Percentiles rank a stretch among this genome's conserved stretches.
These are phyloP conservation scores for Aspergillus sparsus DNA, from an alignment of 495 filamentous ascomycete genomes.

Conservation along the genomic window DNA sequence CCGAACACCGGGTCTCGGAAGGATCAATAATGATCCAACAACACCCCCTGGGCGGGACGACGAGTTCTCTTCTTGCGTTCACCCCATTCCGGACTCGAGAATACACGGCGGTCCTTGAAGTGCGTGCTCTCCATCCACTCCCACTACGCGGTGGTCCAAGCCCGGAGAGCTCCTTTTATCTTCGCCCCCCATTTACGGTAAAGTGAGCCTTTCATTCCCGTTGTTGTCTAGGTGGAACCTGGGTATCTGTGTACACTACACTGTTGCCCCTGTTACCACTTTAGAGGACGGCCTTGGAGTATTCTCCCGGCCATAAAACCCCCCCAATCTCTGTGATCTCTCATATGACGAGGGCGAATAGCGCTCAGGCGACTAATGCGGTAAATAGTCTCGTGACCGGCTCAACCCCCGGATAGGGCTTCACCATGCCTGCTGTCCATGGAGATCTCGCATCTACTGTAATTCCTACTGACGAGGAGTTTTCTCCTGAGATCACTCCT, in stretches of 20 bases:
- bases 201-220: not conserved
- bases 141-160: conserved; percentile 8
- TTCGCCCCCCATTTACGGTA: conserved; percentile 6
- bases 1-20: too few species aligned
- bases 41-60: conserved; percentile 6
- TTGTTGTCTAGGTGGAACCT: not conserved
- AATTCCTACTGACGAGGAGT: conserved; percentile 51
- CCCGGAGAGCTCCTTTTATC: not conserved
- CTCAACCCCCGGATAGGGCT: conserved; percentile 27
- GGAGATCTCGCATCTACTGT: conserved; percentile 65
- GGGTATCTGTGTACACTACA: not conserved
- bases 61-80: conserved; percentile 16
- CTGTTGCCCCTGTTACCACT: too few species aligned
- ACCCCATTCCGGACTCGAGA: conserved; percentile 33
- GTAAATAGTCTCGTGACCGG: conserved; percentile 45
- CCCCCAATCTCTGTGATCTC: not conserved
- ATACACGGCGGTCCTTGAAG: conserved; percentile 55
- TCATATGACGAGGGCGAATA: conserved; percentile 12
- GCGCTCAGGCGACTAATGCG: conserved; percentile 35
- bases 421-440: conserved; percentile 80
- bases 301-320: not conserved
- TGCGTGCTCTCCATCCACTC: conserved; percentile 22
- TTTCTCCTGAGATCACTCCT: conserved; percentile 69
- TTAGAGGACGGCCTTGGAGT: too few species aligned
- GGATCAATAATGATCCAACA: not conserved